Base-by-base conservation (phyloP, 768 basidiomycete genomes). In the Rhodotorula kratochvilovae region DNA sequence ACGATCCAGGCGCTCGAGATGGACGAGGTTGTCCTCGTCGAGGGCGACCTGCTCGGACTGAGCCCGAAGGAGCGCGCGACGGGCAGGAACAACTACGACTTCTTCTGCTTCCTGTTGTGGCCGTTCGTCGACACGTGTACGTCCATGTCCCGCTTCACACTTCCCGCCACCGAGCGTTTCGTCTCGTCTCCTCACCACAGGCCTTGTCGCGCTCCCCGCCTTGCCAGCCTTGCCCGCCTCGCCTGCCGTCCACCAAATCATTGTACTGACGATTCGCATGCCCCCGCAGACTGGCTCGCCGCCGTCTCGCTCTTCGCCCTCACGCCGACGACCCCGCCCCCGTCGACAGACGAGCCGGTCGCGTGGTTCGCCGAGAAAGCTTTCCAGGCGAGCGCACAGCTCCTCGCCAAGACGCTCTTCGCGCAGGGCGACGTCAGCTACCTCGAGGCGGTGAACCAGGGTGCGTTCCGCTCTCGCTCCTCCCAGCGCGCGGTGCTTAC, bases 371-470 rank as follows among this genome's bases (percentile, higher is more conserved):
- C 62, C 33, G 71, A 73, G 46, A 67, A 68, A 43, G 36, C 63
- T 2, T 76, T 76, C 54, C 68, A 68, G 15, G 61, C 66, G 7
- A 58, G 57, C 29, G 69, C 60, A 0, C 75, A 76, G 54, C 53
- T 68, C 3, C 70, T 76, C 39, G 71, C 71, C 0, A 74, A 74
- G 63, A 76, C 70, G 19, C 59, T 76, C 0, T 69, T 66, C 51
- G 65, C 68, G 36, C 70, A 77, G 48, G 77, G 77, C 17, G 77
- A 78, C 45, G 58, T 76, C 21, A 61, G 58, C 16, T 73, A 76
- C 51, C 73, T 78, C 36, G 77, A 78, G 33, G 71, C 77, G 7
- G 67, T 76, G 42, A 76, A 76, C 45, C 72, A 73, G 51, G 72
- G 72, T 65, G 42, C 42, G 66, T 36, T 27, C 3, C 27, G 19